Base-by-base conservation (phyloP, 2,329 filamentous ascomycete genomes). In the Trichoderma sp. region DNA sequence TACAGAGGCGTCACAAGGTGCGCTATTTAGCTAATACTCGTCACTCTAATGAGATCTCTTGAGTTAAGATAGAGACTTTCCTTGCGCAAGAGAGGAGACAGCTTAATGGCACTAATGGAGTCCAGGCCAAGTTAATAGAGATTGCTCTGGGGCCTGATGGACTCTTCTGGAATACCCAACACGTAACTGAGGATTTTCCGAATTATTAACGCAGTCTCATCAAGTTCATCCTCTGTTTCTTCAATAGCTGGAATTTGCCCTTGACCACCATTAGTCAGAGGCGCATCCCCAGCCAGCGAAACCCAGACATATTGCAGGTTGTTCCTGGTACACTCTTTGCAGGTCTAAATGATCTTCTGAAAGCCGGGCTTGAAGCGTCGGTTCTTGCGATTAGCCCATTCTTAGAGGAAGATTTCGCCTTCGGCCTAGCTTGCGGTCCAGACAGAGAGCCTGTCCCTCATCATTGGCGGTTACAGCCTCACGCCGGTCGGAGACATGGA, bases 101-200 rank as follows among this genome's bases (percentile, higher is more conserved):
- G 91, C 80, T 97, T 97, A 85, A 98, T 97, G 1, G 95, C 93
- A 77, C 93, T 95, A 82, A 98, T 97, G 0, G 95, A 98, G 82
- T 98, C 95, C 1, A 98, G 89, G 0, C 95, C 95, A 2, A 98
- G 88, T 77, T 97, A 92, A 82, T 97, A 97, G 14, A 98, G 89
- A 0, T 89, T 94, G 68, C 91, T 89, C 1, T 87, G 85, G 74
- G 87, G 88, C 3, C 85, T 83, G 69, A 98, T 93, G 2, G 90
- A 86, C 0, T 86, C 81, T 21, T 87, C 83, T 0, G 91, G 85
- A 0, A 93, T 83, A 18, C 89, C 89, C 0, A 95, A 93, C 0
- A 95, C 87, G 35, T 87, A 81, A 1, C 88, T 85, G 16, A 93
- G 82, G 0, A 88, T 85, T 2, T 84, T 80, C 2, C 89, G 83